These are phyloP conservation scores for Xylaria sp. DNA, from an alignment of 495 filamentous ascomycete species.

Conservation along the genomic window DNA sequence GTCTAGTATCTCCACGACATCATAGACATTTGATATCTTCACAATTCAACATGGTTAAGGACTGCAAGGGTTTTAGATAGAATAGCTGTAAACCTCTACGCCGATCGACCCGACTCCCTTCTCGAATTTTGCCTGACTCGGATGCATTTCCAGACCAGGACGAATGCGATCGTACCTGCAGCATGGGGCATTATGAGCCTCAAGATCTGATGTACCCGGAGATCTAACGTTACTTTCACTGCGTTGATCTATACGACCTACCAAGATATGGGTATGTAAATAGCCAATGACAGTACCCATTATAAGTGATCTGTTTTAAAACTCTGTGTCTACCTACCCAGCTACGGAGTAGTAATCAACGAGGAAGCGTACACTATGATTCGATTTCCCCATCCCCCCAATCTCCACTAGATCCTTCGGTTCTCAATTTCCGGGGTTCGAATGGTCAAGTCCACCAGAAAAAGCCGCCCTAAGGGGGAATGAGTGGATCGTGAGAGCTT, in stretches of 20 bases:
- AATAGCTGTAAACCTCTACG: neutral
- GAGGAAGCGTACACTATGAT: neutral
- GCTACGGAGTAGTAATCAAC: neutral
- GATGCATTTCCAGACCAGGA: neutral
- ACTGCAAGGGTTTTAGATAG: neutral
- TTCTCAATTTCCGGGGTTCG: constrained; percentile 7
- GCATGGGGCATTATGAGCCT: neutral
- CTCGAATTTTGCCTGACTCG: neutral
- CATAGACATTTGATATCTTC: too few relatives aligned
- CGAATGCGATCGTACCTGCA: neutral
- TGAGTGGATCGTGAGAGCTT: constrained; percentile 26
- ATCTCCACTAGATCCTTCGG: neutral
- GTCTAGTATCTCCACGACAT: too few relatives aligned
- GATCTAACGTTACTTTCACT: neutral
- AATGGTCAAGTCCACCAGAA: constrained; percentile 1
- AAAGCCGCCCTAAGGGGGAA: neutral
- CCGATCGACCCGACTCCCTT: neutral
- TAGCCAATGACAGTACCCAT: neutral
- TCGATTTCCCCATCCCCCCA: neutral
- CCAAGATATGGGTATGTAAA: too few relatives aligned
- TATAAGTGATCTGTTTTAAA: neutral
- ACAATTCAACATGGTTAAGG: neutral
- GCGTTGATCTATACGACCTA: too few relatives aligned
- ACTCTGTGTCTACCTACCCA: neutral
- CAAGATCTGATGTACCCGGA: neutral